Conservation (phyloP, 1,284 basidiomycete species). For the Moniliophthora roreri region DNA sequence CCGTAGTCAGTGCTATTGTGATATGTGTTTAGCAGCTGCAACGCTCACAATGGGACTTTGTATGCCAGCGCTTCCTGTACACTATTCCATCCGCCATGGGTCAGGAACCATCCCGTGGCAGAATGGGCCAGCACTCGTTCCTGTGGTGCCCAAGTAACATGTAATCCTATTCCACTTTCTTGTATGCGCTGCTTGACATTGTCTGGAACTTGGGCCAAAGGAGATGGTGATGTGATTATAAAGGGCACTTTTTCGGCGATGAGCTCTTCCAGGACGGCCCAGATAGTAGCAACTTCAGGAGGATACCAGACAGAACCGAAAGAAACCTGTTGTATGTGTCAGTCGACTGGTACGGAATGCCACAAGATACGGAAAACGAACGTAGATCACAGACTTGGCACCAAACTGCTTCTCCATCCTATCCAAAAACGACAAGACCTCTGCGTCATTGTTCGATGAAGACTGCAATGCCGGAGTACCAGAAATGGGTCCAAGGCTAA, state of each 20-base stretch:
- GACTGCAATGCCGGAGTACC: not conserved
- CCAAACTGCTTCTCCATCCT: conserved; percentile 16
- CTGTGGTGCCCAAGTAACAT: conserved; percentile 22
- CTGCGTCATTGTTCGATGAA: not conserved
- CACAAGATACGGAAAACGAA: conserved; percentile 7
- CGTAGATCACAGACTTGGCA: conserved; percentile 18
- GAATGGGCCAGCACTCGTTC: conserved; percentile 22
- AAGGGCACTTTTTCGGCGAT: conserved; percentile 20
- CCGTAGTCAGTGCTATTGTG: not conserved
- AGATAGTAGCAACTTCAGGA: conserved; percentile 13
- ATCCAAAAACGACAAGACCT: conserved; percentile 17
- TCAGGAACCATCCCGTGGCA: conserved; percentile 26
- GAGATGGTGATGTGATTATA: conserved; percentile 3
- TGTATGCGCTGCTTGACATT: conserved; percentile 11
- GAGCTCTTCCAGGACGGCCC: conserved; percentile 18
- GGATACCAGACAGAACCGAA: conserved; percentile 25
- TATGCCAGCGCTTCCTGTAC: conserved; percentile 9
- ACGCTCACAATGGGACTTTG: conserved; percentile 10
- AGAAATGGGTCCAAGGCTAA: not conserved
- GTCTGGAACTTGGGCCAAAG: conserved; percentile 4
- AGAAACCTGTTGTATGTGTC: conserved; percentile 17
- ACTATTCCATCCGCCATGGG: conserved; percentile 24
- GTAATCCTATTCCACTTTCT: conserved; percentile 15
- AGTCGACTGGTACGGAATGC: not conserved
- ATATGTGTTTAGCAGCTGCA: not conserved